These are phyloP conservation scores for Astragalus glycyphyllos DNA, from an alignment of 306 rosid genomes.

Conservation along the genomic window DNA sequence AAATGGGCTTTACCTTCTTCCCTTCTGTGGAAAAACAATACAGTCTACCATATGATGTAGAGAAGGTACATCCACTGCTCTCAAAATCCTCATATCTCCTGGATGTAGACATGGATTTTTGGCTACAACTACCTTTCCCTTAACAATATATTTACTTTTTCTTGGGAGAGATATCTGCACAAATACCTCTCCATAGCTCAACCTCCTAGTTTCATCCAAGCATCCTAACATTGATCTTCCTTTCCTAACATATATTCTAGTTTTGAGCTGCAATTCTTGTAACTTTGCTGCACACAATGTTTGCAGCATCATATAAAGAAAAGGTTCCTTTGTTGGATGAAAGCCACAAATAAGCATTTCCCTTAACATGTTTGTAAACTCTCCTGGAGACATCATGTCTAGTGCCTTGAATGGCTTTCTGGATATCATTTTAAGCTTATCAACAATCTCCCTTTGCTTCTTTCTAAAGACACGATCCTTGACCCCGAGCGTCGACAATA, in stretches of 20 bases:
- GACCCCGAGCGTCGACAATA: conserved; percentile 74
- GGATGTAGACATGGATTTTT: conserved; percentile 75
- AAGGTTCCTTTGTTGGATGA: conserved; percentile 73
- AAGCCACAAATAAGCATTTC: conserved; percentile 60
- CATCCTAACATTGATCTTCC: conserved; percentile 93
- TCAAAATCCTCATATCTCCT: conserved; percentile 61
- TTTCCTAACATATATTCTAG: conserved; percentile 68
- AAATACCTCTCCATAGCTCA: conserved; percentile 84
- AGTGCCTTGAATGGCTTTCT: conserved; percentile 67
- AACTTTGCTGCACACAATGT: conserved; percentile 72
- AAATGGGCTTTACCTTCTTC: conserved; percentile 51
- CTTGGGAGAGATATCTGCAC: conserved; percentile 43
- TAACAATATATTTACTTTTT: conserved; percentile 37
- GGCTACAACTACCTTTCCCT: conserved; percentile 57
- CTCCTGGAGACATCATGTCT: conserved; percentile 78
- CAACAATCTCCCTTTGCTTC: conserved; percentile 60
- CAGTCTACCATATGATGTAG: conserved; percentile 83
- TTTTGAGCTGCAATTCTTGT: conserved; percentile 65
- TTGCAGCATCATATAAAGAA: conserved; percentile 78
- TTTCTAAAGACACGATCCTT: conserved; percentile 54
- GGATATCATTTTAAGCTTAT: conserved; percentile 57
- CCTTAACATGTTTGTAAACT: conserved; percentile 56
- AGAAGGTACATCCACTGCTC: conserved; percentile 67
- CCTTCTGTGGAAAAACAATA: conserved; percentile 85
- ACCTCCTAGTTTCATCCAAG: conserved; percentile 78